phyloP scores from a whole-genome alignment of 768 basidiomycete species.

The Suillus hirtellus region DNA sequence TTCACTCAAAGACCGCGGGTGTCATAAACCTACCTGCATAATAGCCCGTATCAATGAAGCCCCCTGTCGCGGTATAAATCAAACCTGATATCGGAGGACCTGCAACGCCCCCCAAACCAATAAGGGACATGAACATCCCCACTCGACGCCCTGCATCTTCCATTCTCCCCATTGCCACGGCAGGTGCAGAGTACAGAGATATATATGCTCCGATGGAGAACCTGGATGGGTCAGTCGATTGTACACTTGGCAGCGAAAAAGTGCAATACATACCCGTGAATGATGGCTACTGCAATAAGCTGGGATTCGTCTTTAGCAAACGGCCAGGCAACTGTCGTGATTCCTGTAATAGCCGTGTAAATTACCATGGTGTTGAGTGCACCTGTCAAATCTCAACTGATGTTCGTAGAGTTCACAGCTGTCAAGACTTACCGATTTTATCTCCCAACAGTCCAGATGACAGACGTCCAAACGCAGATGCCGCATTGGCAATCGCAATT shows the following conservation, averaged over 20 bases:
- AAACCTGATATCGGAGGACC: slow-evolving; percentile 78
- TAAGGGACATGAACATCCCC: slow-evolving; percentile 63
- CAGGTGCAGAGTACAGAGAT: slow-evolving; percentile 54
- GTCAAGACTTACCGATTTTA: slow-evolving; percentile 39
- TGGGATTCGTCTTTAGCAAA: slow-evolving; percentile 46
- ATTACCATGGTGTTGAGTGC: slow-evolving; percentile 69
- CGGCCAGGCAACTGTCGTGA: slow-evolving; percentile 73
- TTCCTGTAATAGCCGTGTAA: slow-evolving; percentile 52
- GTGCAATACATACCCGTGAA: slow-evolving; percentile 57
- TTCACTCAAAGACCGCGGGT: background rate
- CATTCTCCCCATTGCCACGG: slow-evolving; percentile 59
- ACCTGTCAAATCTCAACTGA: slow-evolving; percentile 40
- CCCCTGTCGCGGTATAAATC: slow-evolving; percentile 52
- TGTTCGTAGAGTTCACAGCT: background rate
- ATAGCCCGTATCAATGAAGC: slow-evolving; percentile 37
- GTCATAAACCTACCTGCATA: slow-evolving; percentile 40
- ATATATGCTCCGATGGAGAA: slow-evolving; percentile 64
- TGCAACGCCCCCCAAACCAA: slow-evolving; percentile 60
- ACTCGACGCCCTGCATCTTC: slow-evolving; percentile 63
- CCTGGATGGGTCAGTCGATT: slow-evolving; percentile 30
- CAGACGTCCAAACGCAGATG: slow-evolving; percentile 54
- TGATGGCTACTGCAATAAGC: slow-evolving; percentile 52
- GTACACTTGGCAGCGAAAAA: background rate
- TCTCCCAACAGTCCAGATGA: slow-evolving; percentile 56
- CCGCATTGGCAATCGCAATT: slow-evolving; percentile 66